Evolutionary conservation across 2,329 filamentous ascomycete species (phyloP), one percentile per base, ranked within the genome.

Genomic region (Claviceps arundinis): DNA sequence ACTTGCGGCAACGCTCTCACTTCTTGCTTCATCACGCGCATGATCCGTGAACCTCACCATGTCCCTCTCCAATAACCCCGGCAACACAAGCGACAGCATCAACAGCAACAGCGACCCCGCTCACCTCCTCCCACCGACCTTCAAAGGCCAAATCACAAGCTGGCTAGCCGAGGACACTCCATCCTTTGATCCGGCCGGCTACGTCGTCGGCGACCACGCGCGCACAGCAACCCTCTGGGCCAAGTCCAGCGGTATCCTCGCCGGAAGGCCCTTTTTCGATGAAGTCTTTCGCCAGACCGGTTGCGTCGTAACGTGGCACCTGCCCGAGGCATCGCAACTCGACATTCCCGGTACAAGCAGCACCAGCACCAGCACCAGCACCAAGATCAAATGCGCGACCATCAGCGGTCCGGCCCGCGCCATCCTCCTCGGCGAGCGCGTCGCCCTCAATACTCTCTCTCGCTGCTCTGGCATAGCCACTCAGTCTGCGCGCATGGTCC

Each of bases 101-200:
- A 11, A 5, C 40, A 19, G 3, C 40, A 8, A 19, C 40, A 42
- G 26, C 26, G 26, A 37, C 44, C 26, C 16, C 44, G 6, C 44
- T 0, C 26, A 95, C 66, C 80, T 97, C 57, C 82, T 97, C 44
- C 90, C 91, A 0, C 79, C 83, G 22, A 86, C 83, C 57, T 96
- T 89, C 81, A 95, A 91, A 67, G 77, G 82, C 48, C 79, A 84
- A 58, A 81, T 96, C 56, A 79, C 84, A 24, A 72, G 79, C 62
- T 98, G 93, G 93, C 84, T 96, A 14, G 87, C 89, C 62, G 93
- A 98, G 71, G 93, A 98, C 72, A 94, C 89, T 3, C 93, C 93
- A 4, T 93, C 88, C 50, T 91, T 95, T 70, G 93, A 98, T 75
- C 96, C 95, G 67, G 93, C 88, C 62, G 93, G 93, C 55, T 98